Evolutionary conservation across 441 rosid species (phyloP), one percentile per base, ranked within the genome.

Genomic region (Croton laevigatus): DNA sequence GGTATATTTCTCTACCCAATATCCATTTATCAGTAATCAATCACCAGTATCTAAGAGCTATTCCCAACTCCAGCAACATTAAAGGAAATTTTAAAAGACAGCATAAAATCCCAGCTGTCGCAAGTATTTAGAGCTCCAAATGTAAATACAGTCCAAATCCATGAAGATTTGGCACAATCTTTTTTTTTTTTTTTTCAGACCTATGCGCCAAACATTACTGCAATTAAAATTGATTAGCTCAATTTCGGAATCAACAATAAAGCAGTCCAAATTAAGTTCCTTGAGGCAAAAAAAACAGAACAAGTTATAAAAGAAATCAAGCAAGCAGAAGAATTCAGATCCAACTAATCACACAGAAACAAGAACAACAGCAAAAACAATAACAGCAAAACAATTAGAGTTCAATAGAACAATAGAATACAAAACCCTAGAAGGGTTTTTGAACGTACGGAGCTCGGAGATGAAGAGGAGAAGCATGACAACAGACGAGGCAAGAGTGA

Each of bases 381-480:
- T n/a, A 63, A 2, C 16, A 42, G 70, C 68, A 61, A 61, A 23
- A 48, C 52, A 37, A 44, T 27, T 22, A 9, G 40, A 32, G 12
- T 23, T 23, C 60, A 58, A 0, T 57, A 66, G 22, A 36, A 45
- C n/a, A 51, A 40, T 14, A 44, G 1, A 65, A 59, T 38, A 1
- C 20, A 2, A 8, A 27, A 53, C 19, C 4, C 16, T 11, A 34
- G 8, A 9, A 45, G 19, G 34, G 14, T 27, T 16, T 8, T 14
- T 3, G 9, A 46, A 82, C 94, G 60, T 79, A 91, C 97, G 89
- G 60, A 94, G 90, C 86, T 91, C 98, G 62, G 97, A 90, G 86
- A 94, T 70, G 96, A 94, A 94, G 77, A 94, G 97, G 76, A 94
- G 88, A 71, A 87, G 68, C 98, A 94, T 94, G 79, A 94, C 75